Conservation (phyloP, 352 stramenopile genomes). For the Phytopythium aichiense region DNA sequence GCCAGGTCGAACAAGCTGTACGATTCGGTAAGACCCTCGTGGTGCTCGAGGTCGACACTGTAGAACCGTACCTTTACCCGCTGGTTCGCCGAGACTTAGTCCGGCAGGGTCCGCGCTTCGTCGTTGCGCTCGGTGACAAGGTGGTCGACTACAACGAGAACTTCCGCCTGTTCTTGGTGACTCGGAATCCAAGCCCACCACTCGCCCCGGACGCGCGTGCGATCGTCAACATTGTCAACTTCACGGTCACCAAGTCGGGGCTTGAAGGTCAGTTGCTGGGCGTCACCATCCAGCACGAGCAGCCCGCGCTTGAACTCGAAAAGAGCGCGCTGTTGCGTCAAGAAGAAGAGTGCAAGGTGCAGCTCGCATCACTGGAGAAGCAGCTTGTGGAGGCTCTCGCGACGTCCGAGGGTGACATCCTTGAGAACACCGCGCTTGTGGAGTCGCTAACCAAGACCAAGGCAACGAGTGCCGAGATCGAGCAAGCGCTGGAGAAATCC, state of each 20-base stretch:
- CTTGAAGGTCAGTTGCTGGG: conserved; percentile 93
- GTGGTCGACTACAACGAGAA: conserved; percentile 94
- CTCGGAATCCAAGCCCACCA: conserved; percentile 85
- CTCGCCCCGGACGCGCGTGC: conserved; percentile 86
- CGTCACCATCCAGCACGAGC: conserved; percentile 93
- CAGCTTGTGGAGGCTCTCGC: conserved; percentile 91
- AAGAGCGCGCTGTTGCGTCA: conserved; percentile 90
- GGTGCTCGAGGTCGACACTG: conserved; percentile 88
- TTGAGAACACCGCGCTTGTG: conserved; percentile 94
- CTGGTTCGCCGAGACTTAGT: conserved; percentile 88
- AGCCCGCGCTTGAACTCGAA: conserved; percentile 91
- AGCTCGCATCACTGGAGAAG: conserved; percentile 92
- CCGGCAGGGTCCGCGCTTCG: conserved; percentile 88
- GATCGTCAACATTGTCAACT: conserved; percentile 94
- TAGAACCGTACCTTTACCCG: conserved; percentile 93
- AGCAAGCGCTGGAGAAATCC: conserved; percentile 84
- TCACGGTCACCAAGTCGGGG: conserved; percentile 92
- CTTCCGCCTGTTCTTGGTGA: conserved; percentile 92
- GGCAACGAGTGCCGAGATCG: conserved; percentile 88
- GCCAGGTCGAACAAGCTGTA: conserved; percentile 91
- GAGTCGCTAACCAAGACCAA: conserved; percentile 94
- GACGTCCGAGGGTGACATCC: conserved; percentile 92
- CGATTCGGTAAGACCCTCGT: conserved; percentile 96
- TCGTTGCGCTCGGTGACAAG: conserved; percentile 91
- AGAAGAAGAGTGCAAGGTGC: conserved; percentile 95